A percentile compares a stretch with the other conserved stretches of the same genome.
Evolutionary conservation across 73 alveolate species (phyloP).

Genomic region (Durusdinium trenchii): DNA sequence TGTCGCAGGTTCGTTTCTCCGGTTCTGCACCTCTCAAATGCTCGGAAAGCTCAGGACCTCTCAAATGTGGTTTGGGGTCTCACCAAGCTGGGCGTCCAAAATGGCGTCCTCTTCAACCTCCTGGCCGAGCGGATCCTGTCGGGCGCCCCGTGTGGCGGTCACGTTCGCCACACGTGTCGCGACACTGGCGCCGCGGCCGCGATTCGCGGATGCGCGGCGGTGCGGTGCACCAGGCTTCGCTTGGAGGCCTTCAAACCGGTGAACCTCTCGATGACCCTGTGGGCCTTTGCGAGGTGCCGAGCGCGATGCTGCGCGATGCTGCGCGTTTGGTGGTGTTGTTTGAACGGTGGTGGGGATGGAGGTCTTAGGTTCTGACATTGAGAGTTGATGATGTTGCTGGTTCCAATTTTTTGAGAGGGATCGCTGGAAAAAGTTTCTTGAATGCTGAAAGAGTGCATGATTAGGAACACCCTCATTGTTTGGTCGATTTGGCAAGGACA

Average conservation of each 20-base stretch:
- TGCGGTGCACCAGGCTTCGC: slow-evolving; percentile 47
- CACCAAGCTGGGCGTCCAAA: slow-evolving; percentile 76
- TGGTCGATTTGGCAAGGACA: no score
- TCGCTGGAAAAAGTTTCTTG: no score
- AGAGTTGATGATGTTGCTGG: no score
- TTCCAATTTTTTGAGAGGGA: no score
- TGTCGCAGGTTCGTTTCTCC: no score
- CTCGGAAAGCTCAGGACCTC: slow-evolving; percentile 65
- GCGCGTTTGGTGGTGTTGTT: neutral
- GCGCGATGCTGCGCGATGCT: neutral
- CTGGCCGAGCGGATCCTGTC: slow-evolving; percentile 37
- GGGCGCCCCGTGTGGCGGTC: no score
- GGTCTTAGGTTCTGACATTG: neutral
- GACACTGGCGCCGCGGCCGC: no score
- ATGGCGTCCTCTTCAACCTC: slow-evolving; percentile 51
- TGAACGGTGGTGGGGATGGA: neutral
- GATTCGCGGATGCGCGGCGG: neutral
- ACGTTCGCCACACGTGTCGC: no score
- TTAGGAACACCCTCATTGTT: no score
- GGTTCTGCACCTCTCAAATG: no score
- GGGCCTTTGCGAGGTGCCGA: slow-evolving; percentile 87
- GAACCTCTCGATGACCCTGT: slow-evolving; percentile 90
- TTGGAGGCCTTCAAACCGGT: slow-evolving; percentile 86
- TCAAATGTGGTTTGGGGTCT: slow-evolving; percentile 84
- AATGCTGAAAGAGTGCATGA: no score